phyloP scores from a whole-genome alignment of 23 red algal genomes.

The Gracilaria caudata region DNA sequence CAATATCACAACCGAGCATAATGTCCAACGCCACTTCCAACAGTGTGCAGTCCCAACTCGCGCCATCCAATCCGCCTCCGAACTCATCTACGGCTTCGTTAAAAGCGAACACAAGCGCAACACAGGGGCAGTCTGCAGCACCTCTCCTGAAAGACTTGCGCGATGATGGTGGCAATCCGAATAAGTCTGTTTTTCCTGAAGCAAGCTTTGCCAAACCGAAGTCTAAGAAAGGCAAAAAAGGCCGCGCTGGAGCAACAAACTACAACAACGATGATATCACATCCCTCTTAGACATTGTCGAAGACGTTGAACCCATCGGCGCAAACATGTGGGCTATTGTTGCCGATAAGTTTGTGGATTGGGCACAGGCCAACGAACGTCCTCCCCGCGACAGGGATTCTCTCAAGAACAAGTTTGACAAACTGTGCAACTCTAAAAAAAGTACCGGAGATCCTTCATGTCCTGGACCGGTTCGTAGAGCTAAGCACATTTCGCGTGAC shows the following conservation, averaged over 20 bases:
- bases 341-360: slow-evolving; percentile 1
- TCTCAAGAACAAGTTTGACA: slow-evolving; percentile 47
- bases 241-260: slow-evolving; percentile 19
- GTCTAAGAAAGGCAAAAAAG: neutral
- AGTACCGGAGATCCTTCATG: neutral
- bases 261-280: slow-evolving; percentile 6
- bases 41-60: too few relatives aligned
- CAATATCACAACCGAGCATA: too few relatives aligned
- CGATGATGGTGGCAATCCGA: too few relatives aligned
- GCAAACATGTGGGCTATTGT: slow-evolving; percentile 24
- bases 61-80: too few relatives aligned
- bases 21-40: too few relatives aligned
- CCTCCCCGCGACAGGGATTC: slow-evolving; percentile 6
- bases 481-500: slow-evolving; percentile 16
- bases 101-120: too few relatives aligned
- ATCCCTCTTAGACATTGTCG: slow-evolving; percentile 25
- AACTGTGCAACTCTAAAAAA: slow-evolving; percentile 45
- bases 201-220: neutral
- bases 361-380: neutral
- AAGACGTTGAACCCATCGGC: slow-evolving; percentile 12
- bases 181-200: too few relatives aligned
- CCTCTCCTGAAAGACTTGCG: too few relatives aligned
- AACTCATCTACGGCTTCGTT: too few relatives aligned
- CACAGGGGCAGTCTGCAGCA: too few relatives aligned
- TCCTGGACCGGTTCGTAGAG: neutral